phyloP scores from a whole-genome alignment of 164 flowering plant species.

The Cinnamomum chago region DNA sequence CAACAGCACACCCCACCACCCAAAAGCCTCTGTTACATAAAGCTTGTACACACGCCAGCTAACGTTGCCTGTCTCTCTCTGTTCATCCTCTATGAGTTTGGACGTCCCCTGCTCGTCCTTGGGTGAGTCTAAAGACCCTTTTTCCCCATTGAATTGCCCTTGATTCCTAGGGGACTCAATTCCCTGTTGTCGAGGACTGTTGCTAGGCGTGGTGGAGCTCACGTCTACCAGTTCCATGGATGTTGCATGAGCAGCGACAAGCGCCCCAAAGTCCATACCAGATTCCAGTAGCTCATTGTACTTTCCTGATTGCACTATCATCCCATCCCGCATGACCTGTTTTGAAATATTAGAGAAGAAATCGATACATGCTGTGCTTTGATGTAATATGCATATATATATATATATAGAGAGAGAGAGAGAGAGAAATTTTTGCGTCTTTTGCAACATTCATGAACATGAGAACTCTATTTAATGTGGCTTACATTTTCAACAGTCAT shows the following conservation, averaged over 20 bases:
- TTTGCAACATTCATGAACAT: no score
- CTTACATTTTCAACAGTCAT: no score
- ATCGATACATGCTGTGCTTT: not conserved
- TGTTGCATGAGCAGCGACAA: slow-evolving; percentile 85
- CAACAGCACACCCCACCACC: slow-evolving; percentile 73
- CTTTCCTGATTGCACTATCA: slow-evolving; percentile 90
- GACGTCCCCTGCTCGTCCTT: slow-evolving; percentile 40
- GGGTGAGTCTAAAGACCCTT: slow-evolving; percentile 25
- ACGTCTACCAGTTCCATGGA: slow-evolving; percentile 87
- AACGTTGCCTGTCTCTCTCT: slow-evolving; percentile 77
- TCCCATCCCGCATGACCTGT: slow-evolving; percentile 96
- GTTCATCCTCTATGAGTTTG: slow-evolving; percentile 84
- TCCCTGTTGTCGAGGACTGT: slow-evolving; percentile 23
- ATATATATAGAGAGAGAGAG: no score
- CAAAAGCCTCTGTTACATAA: slow-evolving; percentile 81
- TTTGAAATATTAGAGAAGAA: not conserved
- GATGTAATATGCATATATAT: not conserved
- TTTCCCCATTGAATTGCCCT: slow-evolving; percentile 44
- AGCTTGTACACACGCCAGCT: slow-evolving; percentile 65
- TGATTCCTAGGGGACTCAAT: slow-evolving; percentile 11
- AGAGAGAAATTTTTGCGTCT: no score
- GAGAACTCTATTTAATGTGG: no score
- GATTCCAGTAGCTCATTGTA: slow-evolving; percentile 54
- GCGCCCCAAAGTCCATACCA: slow-evolving; percentile 65
- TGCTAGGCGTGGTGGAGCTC: slow-evolving; percentile 13